A percentile compares a stretch with the other conserved stretches of the same genome.
Evolutionary conservation across 106 monocot species (phyloP).

Genomic region (Dendrobium huoshanense): DNA sequence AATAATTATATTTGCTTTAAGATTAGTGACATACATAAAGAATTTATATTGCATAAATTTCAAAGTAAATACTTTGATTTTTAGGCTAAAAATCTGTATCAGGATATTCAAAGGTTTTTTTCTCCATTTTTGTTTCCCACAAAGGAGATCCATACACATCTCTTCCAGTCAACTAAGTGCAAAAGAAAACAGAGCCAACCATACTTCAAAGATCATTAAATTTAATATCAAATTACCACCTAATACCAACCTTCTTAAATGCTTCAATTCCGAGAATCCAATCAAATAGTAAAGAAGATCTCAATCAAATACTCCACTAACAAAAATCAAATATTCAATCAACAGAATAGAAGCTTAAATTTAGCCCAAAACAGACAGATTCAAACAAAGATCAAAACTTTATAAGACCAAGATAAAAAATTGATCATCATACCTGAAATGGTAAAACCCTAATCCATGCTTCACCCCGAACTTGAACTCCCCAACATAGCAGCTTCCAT

Average conservation of each 20-base stretch:
- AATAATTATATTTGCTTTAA: no score
- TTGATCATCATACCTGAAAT: slow-evolving; percentile 40
- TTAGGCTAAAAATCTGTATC: no score
- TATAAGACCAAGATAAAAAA: background rate
- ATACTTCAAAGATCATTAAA: background rate
- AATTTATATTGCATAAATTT: no score
- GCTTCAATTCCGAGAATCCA: background rate
- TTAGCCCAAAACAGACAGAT: background rate
- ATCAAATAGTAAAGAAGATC: background rate
- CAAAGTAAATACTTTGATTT: no score
- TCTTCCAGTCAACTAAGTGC: background rate
- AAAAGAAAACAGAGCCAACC: background rate
- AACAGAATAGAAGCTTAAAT: background rate
- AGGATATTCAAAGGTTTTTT: no score
- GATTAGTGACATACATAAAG: no score
- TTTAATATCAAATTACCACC: background rate
- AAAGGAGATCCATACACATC: no score
- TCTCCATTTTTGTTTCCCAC: no score
- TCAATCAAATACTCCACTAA: background rate
- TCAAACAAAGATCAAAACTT: background rate
- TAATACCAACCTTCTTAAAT: background rate
- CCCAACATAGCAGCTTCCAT: slow-evolving; percentile 50
- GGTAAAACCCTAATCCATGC: slow-evolving; percentile 50
- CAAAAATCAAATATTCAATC: background rate
- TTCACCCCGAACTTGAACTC: slow-evolving; percentile 52